Evolutionary conservation across 192 early-diverging fungal genomes (phyloP), one percentile per base, ranked within the genome.

Genomic region (Coemansia sp.): DNA sequence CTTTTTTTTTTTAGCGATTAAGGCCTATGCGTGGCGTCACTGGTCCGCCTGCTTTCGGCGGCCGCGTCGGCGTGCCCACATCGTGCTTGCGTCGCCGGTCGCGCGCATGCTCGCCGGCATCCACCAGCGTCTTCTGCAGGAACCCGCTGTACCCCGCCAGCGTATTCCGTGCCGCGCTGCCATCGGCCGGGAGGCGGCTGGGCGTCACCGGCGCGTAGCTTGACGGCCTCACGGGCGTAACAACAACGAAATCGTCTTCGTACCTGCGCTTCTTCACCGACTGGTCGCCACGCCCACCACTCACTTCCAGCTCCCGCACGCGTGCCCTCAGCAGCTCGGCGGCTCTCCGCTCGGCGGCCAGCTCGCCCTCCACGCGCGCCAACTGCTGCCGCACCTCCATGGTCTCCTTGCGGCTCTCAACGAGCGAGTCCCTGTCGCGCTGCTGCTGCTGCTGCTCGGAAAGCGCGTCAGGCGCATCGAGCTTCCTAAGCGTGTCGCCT

Each of bases 51-150:
- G 51, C 51, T 24, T 6, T 54, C 24, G 51, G 2, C 1, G 31
- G 16, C 31, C 35, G 64, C 48, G 13, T 36, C 14, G 17, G 19
- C 41, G 19, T n/a, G 16, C 6, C 27, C 9, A 24, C 16, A 11
- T 21, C 59, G 41, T 36, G 62, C 6, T 44, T 56, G 16, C 65
- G 65, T n/a, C 69, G 50, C 5, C 69, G 69, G 3, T 54, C 64
- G n/a, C 62, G 74, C 3, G 74, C 74, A 53, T 42, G 29, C 65
- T 77, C 74, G 16, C 65, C 74, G 24, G 74, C 65, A 46, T 59
- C 35, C 4, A 68, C 40, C 2, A 77, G 65, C 14, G 50, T 64
- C 33, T 70, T 27, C 51, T 11, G 27, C 14, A 31, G 3, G 8
- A 11, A 6, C 14, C 3, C 6, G 1, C 16, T 46, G 5, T 46